phyloP scores from a whole-genome alignment of 2,329 filamentous ascomycete species.

The Alternaria postmessia region DNA sequence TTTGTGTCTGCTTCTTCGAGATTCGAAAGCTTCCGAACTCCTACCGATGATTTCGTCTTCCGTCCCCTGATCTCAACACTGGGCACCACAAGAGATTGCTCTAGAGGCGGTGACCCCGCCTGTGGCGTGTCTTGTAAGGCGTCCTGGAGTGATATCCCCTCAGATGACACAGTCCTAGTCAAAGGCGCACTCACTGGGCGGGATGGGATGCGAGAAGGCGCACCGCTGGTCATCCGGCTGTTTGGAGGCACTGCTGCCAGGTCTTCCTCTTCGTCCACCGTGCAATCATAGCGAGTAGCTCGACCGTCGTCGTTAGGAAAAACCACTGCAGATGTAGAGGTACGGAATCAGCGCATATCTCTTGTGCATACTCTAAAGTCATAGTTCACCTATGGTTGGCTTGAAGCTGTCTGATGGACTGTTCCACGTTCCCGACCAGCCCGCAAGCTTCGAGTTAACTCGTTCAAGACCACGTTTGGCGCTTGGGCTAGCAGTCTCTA shows the following conservation, averaged over 20 bases:
- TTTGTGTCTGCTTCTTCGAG: constrained; percentile 37
- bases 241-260: constrained; percentile 38
- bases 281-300: constrained; percentile 16
- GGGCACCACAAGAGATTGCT: constrained; percentile 15
- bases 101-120: not conserved
- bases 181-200: constrained; percentile 26
- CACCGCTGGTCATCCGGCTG: constrained; percentile 36
- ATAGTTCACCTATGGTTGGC: constrained; percentile 24
- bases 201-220: constrained; percentile 30
- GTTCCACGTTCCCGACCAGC: constrained; percentile 39
- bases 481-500: constrained; percentile 22
- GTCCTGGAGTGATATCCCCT: constrained; percentile 6
- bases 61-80: constrained; percentile 13
- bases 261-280: constrained; percentile 34
- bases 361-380: rapidly evolving
- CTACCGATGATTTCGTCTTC: constrained; percentile 4
- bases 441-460: constrained; percentile 42
- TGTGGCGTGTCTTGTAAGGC: not conserved
- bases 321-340: constrained; percentile 15
- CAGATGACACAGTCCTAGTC: constrained; percentile 23
- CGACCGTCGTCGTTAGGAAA: constrained; percentile 38
- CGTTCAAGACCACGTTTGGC: constrained; percentile 34
- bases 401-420: constrained; percentile 25
- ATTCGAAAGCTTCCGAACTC: constrained; percentile 35
- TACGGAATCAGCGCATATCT: no score